Conservation (phyloP, 306 rosid genomes). For the Malus asiatica region DNA sequence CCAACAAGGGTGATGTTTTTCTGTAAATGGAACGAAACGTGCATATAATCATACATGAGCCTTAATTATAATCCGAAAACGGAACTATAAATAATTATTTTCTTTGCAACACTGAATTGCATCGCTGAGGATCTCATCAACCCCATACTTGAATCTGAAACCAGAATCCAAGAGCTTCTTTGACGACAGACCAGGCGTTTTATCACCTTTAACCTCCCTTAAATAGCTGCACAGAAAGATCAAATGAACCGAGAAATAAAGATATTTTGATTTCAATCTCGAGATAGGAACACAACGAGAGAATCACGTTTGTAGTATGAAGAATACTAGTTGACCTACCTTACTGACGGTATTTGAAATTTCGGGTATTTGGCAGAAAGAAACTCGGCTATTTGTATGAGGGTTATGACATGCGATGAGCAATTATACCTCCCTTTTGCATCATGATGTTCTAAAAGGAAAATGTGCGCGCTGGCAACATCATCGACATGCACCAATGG, state of each 20-base stretch:
- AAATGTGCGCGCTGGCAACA: constrained; percentile 53
- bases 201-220: constrained; percentile 13
- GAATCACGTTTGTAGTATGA: neutral
- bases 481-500: constrained; percentile 58
- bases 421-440: constrained; percentile 58
- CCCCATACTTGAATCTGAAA: constrained; percentile 36
- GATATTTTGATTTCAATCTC: neutral
- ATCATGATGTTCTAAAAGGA: constrained; percentile 44
- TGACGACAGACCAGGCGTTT: constrained; percentile 21
- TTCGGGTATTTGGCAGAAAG: constrained; percentile 37
- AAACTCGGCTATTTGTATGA: constrained; percentile 21
- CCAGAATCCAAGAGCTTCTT: constrained; percentile 48
- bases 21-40: too few species aligned
- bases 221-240: constrained; percentile 19
- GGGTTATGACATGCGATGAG: constrained; percentile 22
- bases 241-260: too few species aligned
- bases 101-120: constrained; percentile 43
- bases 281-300: neutral
- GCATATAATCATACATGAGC: too few species aligned
- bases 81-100: constrained; percentile 33
- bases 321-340: constrained; percentile 22
- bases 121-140: constrained; percentile 37
- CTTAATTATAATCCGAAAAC: too few species aligned
- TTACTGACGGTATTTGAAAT: constrained; percentile 29
- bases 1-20: too few species aligned